Conservation (phyloP, 441 rosid genomes). For the Gossypium schwendimanii region DNA sequence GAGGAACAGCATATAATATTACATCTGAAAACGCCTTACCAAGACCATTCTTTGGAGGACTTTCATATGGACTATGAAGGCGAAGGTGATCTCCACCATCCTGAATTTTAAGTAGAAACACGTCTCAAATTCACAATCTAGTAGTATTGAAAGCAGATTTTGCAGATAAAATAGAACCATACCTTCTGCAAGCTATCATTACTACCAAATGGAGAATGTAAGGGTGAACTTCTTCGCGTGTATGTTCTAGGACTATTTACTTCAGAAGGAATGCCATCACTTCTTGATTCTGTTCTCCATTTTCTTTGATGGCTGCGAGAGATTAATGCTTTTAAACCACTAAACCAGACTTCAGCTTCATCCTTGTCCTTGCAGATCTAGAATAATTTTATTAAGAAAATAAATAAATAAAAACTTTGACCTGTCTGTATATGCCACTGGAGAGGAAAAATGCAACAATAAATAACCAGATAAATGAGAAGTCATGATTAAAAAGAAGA, state of each 20-base stretch:
- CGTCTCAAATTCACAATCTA: conserved; percentile 16
- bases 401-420: not conserved
- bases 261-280: conserved; percentile 88
- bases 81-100: conserved; percentile 65
- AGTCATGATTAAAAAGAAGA: not conserved
- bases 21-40: conserved; percentile 80
- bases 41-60: conserved; percentile 80
- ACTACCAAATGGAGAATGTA: conserved; percentile 87
- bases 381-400: conserved; percentile 19
- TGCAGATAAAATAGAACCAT: conserved; percentile 13
- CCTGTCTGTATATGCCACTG: conserved; percentile 3
- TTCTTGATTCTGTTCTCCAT: conserved; percentile 83
- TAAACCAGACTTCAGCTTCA: conserved; percentile 98
- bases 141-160: conserved; percentile 10
- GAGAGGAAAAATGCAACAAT: conserved; percentile 9
- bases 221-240: conserved; percentile 86
- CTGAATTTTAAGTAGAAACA: conserved; percentile 34
- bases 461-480: conserved; percentile 17
- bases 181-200: conserved; percentile 85
- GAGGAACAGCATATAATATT: conserved; percentile 59
- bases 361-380: conserved; percentile 94
- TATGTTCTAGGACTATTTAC: conserved; percentile 86
- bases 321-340: conserved; percentile 86
- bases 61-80: conserved; percentile 79
- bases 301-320: conserved; percentile 69